Evolutionary conservation across 2,329 filamentous ascomycete genomes (phyloP).

Genomic region (Metarhizium robertsii): DNA sequence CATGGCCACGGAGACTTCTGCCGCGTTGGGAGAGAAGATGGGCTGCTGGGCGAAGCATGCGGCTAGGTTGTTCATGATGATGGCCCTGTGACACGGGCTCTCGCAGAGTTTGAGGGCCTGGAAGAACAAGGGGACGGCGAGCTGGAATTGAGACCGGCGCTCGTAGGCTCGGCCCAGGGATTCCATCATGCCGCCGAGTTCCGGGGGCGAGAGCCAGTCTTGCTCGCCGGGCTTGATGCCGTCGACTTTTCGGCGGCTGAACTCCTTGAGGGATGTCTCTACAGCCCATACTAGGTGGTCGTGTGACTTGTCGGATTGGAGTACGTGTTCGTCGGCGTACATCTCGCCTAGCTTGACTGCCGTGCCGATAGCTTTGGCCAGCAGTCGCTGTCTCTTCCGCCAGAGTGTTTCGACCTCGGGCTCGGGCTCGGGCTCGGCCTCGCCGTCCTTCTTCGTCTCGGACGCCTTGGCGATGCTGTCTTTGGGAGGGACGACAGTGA

Average conservation of each 20-base stretch:
- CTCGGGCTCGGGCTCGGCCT: not conserved
- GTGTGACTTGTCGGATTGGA: conserved; percentile 65
- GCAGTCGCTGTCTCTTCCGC: conserved; percentile 53
- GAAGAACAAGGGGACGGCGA: conserved; percentile 78
- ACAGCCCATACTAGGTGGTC: conserved; percentile 69
- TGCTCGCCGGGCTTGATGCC: conserved; percentile 63
- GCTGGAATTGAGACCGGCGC: conserved; percentile 62
- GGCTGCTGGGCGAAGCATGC: conserved; percentile 63
- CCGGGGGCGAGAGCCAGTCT: conserved; percentile 59
- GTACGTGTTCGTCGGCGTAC: conserved; percentile 67
- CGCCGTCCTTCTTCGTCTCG: conserved; percentile 5
- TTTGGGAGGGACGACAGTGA: not conserved
- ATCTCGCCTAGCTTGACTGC: conserved; percentile 78
- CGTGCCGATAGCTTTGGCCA: conserved; percentile 66
- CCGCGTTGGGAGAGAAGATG: conserved; percentile 21
- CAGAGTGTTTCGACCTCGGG: conserved; percentile 37
- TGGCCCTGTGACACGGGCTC: conserved; percentile 64
- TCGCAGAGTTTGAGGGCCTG: conserved; percentile 66
- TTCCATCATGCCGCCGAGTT: conserved; percentile 68
- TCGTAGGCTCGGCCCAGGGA: conserved; percentile 71
- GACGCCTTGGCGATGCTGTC: conserved; percentile 5
- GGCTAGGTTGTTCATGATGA: conserved; percentile 80
- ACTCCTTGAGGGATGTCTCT: conserved; percentile 68
- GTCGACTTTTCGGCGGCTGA: conserved; percentile 54
- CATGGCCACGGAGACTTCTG: conserved; percentile 18